These are phyloP conservation scores for Nelumbo lutea DNA, from an alignment of 164 flowering plant species.

Conservation along the genomic window DNA sequence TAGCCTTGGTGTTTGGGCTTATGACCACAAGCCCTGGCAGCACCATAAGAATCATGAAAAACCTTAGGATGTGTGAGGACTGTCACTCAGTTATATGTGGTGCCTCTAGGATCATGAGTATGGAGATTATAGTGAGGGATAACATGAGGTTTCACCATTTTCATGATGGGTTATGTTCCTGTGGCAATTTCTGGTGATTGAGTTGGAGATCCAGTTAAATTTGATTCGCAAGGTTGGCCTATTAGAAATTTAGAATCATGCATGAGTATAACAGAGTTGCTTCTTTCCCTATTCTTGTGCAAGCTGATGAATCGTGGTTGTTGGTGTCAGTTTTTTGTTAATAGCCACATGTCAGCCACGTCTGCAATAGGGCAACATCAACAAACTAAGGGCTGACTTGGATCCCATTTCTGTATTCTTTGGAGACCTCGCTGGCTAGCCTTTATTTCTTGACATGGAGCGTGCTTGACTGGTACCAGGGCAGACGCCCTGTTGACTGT, in stretches of 20 bases:
- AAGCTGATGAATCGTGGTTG: neutral
- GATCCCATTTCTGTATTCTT: no score
- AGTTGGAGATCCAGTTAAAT: neutral
- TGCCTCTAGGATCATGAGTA: conserved; percentile 14
- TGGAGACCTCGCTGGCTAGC: no score
- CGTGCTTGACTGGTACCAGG: no score
- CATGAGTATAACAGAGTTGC: neutral
- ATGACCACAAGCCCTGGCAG: conserved; percentile 10
- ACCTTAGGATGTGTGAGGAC: conserved; percentile 34
- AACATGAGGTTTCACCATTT: neutral
- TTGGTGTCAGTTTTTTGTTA: no score
- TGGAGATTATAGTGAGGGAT: neutral
- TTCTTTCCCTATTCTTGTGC: neutral
- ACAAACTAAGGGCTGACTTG: no score
- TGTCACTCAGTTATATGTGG: conserved; percentile 31
- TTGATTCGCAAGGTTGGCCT: neutral
- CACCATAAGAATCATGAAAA: conserved; percentile 25
- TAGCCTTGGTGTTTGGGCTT: conserved; percentile 12
- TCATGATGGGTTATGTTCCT: neutral
- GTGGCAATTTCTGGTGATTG: neutral
- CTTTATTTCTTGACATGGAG: no score
- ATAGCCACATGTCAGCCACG: no score
- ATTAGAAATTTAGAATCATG: neutral
- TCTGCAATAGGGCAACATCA: no score
- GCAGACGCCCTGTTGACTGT: no score